Evolutionary conservation across 108 stramenopile genomes (phyloP), one percentile per base, ranked within the genome.

Genomic region (Cyclotella choctawhatcheeana): DNA sequence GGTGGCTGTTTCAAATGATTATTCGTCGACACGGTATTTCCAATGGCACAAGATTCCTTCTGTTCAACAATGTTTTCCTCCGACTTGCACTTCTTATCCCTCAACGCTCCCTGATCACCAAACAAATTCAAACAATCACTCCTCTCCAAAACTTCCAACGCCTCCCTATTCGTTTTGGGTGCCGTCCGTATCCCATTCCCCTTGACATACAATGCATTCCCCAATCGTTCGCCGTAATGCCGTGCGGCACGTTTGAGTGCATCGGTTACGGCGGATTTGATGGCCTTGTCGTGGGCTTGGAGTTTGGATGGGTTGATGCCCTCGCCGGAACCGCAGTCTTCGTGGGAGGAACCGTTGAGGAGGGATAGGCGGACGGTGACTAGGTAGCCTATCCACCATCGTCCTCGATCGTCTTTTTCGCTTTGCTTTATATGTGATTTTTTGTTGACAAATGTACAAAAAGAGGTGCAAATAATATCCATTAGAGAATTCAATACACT

Each of bases 201-300:
- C 40, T 82, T 77, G 0, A 82, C 72, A 63, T 82, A 82, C 26
- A 82, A 53, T 8, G 82, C 82, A 74, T 82, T 82, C 29, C 82
- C 82, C 17, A 82, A 37, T 31, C 76, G 29, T 67, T 82, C 82
- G 16, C 82, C 82, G 62, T 78, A 82, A 35, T 82, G 82, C 27
- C 82, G 34, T 8, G 82, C 76, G 0, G 82, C 82, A 17, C 82
- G 71, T 48, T 82, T 82, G 77, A 82, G 78, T 2, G 76, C 82
- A 74, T 82, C 82, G 0, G 82, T 82, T 20, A 82, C 60, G 0
- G 82, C 82, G 8, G 77, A 67, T n/a, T 82, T 82, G 32, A 82
- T 40, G 33, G 82, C 82, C 52, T 78, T 82, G 32, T 82, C 82
- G 40, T 78, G 76, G 3, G 82, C 82, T 40, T 78, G 67, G 16